phyloP scores from a whole-genome alignment of 2,329 filamentous ascomycete genomes.

The Penicillium frequentans region DNA sequence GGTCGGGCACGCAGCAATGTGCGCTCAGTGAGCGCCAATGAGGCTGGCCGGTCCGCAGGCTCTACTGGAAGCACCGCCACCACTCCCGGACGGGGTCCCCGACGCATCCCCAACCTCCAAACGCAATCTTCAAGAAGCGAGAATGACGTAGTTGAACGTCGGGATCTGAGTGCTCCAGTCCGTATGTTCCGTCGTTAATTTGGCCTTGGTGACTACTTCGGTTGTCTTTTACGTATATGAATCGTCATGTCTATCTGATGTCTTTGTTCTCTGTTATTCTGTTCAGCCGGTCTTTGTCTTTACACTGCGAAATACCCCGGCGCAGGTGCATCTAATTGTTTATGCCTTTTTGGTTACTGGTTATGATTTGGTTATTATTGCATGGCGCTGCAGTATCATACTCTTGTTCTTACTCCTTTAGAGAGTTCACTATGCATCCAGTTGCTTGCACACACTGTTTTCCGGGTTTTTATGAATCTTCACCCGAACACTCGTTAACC shows the following conservation, averaged over 20 bases:
- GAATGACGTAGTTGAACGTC: slow-evolving; percentile 29
- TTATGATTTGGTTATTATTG: background rate
- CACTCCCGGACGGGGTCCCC: slow-evolving; percentile 27
- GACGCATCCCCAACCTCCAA: slow-evolving; percentile 36
- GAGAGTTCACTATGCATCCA: background rate
- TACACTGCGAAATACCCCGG: slow-evolving; percentile 30
- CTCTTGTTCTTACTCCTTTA: background rate
- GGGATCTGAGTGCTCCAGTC: slow-evolving; percentile 41
- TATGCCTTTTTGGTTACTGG: background rate
- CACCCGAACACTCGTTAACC: background rate
- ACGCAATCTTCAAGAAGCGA: slow-evolving; percentile 27
- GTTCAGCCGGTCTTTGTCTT: slow-evolving; percentile 18
- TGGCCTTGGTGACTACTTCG: background rate
- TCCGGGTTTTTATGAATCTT: background rate
- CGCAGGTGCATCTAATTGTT: slow-evolving; percentile 19
- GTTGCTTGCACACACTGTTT: background rate
- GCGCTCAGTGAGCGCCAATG: slow-evolving; percentile 41
- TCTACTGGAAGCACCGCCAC: slow-evolving; percentile 25
- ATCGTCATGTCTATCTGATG: slow-evolving; percentile 7
- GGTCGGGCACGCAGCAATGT: slow-evolving; percentile 46
- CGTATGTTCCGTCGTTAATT: slow-evolving; percentile 30
- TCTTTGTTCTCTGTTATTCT: slow-evolving; percentile 11
- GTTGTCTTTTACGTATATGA: slow-evolving; percentile 6
- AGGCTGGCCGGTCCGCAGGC: slow-evolving; percentile 30
- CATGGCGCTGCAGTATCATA: slow-evolving; percentile 1